These are phyloP conservation scores for Xylariales sp. DNA, from an alignment of 2,329 filamentous ascomycete genomes.

Conservation along the genomic window DNA sequence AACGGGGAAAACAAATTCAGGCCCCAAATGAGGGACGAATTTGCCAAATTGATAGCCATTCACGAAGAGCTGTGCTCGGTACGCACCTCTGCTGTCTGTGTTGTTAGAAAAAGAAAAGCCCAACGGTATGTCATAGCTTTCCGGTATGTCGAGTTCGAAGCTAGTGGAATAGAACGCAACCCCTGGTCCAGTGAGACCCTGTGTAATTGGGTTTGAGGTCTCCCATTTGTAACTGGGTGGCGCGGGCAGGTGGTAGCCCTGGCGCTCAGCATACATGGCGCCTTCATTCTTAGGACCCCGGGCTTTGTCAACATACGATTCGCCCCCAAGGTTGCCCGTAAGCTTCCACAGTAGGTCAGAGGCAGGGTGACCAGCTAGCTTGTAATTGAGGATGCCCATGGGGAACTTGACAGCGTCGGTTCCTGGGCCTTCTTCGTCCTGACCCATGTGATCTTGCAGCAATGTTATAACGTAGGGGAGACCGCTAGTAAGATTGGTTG, in stretches of 20 bases:
- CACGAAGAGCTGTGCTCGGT: slow-evolving; percentile 64
- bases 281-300: slow-evolving; percentile 66
- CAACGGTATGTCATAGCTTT: slow-evolving; percentile 55
- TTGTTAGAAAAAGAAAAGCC: slow-evolving; percentile 52
- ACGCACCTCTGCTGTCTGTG: slow-evolving; percentile 27
- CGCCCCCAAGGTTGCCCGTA: slow-evolving; percentile 64
- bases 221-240: slow-evolving; percentile 33
- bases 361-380: neutral
- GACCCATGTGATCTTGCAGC: slow-evolving; percentile 68
- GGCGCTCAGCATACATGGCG: slow-evolving; percentile 57
- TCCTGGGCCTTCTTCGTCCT: slow-evolving; percentile 57
- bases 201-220: slow-evolving; percentile 9
- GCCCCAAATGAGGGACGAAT: no score
- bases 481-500: slow-evolving; percentile 47
- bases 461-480: slow-evolving; percentile 61
- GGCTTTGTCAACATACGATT: slow-evolving; percentile 53
- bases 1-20: no score
- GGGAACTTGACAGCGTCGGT: slow-evolving; percentile 57
- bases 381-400: slow-evolving; percentile 49
- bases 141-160: slow-evolving; percentile 51
- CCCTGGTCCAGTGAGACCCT: slow-evolving; percentile 43
- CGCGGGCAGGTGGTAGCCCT: slow-evolving; percentile 57
- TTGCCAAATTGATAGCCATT: slow-evolving; percentile 70
- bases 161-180: slow-evolving; percentile 55
- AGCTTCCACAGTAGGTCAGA: slow-evolving; percentile 54